Evolutionary conservation across 2,329 filamentous ascomycete genomes (phyloP).

Genomic region (Zasmidium cellare): DNA sequence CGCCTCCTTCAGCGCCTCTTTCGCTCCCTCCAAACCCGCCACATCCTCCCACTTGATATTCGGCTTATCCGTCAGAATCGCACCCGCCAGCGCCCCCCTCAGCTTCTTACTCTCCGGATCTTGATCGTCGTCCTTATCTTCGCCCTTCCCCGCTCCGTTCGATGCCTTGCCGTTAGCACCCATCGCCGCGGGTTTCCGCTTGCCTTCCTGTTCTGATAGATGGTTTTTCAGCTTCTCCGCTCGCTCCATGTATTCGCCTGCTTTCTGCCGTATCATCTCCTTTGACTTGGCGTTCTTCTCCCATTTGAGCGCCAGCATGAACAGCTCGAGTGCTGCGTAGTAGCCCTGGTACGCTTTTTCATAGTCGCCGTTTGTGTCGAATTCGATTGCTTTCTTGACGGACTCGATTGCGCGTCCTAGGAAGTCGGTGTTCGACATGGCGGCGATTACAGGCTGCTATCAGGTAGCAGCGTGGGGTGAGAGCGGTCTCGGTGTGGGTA

Average conservation of each 20-base stretch:
- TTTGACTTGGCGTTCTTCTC: conserved; percentile 98
- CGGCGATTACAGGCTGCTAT: conserved; percentile 39
- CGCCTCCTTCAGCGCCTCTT: conserved; percentile 96
- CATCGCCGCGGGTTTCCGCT: conserved; percentile 70
- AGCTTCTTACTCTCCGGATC: conserved; percentile 97
- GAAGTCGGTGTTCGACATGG: conserved; percentile 95
- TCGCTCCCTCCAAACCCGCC: conserved; percentile 87
- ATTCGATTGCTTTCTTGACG: conserved; percentile 96
- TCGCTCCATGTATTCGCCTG: conserved; percentile 95
- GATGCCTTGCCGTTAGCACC: conserved; percentile 69
- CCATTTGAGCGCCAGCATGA: conserved; percentile 99
- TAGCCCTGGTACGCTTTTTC: conserved; percentile 96
- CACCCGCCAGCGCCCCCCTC: conserved; percentile 82
- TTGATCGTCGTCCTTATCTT: conserved; percentile 61
- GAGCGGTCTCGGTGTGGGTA: background rate
- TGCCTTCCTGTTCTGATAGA: conserved; percentile 68
- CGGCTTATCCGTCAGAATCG: conserved; percentile 91
- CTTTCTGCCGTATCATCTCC: conserved; percentile 95
- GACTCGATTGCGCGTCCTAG: conserved; percentile 93
- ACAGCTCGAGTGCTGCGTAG: conserved; percentile 93
- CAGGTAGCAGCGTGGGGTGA: background rate
- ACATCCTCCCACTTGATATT: conserved; percentile 99
- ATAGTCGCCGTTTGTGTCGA: conserved; percentile 93
- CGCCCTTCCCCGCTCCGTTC: conserved; percentile 62
- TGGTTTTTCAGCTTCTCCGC: conserved; percentile 97